phyloP scores from a whole-genome alignment of 768 basidiomycete genomes.

The Clavaria fumosa region DNA sequence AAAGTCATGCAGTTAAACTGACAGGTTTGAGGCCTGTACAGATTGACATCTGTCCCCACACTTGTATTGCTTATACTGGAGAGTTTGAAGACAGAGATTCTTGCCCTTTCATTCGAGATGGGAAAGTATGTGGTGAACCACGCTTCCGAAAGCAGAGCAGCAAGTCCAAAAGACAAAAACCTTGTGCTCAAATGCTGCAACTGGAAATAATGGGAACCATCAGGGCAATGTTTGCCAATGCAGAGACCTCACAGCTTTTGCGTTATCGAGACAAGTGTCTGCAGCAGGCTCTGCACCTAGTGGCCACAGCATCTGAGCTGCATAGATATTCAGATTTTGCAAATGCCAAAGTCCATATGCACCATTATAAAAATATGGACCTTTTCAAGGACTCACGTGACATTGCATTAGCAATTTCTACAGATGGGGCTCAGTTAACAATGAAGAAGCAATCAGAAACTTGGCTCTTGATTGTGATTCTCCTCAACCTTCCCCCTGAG shows the following conservation, averaged over 20 bases:
- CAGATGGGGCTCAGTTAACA: conserved; percentile 19
- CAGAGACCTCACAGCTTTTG: conserved; percentile 12
- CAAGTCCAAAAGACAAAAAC: conserved; percentile 5
- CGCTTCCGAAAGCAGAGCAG: conserved; percentile 6
- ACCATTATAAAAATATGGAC: conserved; percentile 11
- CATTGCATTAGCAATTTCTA: conserved; percentile 14
- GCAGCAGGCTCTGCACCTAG: conserved; percentile 11
- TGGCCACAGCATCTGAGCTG: conserved; percentile 9
- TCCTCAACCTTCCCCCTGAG: conserved; percentile 14
- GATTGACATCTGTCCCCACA: conserved; percentile 14
- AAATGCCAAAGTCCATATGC: conserved; percentile 11
- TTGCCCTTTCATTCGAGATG: conserved; percentile 9
- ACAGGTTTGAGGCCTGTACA: conserved; percentile 11
- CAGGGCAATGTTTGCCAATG: conserved; percentile 17
- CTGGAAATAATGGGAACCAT: conserved; percentile 15
- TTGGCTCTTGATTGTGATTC: conserved; percentile 13
- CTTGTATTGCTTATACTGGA: conserved; percentile 17
- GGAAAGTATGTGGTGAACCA: conserved; percentile 10
- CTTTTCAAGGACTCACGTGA: conserved; percentile 16
- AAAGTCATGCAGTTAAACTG: conserved; percentile 9
- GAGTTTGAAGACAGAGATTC: conserved; percentile 5
- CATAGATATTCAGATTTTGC: conserved; percentile 15
- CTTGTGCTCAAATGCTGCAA: conserved; percentile 13
- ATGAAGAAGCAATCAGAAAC: conserved; percentile 20
- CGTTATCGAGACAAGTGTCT: conserved; percentile 14